Conservation (phyloP, 1,139 yeast genomes). For the Yamadazyma triangularis region DNA sequence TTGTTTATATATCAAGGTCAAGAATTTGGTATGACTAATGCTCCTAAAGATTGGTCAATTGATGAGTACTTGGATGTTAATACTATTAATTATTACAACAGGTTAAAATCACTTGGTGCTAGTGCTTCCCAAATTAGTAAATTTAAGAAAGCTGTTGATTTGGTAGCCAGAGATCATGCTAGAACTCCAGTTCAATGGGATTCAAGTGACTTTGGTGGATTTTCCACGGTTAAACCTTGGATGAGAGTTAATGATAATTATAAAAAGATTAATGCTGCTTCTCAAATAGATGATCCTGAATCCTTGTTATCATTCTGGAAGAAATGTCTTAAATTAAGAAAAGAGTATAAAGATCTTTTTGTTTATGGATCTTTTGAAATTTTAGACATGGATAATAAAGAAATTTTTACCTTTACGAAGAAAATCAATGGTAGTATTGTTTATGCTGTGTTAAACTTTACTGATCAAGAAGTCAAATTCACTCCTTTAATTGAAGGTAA, state of each 20-base stretch:
- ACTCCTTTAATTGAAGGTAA: constrained; percentile 24
- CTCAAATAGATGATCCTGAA: constrained; percentile 42
- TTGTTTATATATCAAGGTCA: constrained; percentile 59
- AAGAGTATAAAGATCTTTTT: constrained; percentile 36
- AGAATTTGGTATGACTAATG: constrained; percentile 54
- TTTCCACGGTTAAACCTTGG: constrained; percentile 52
- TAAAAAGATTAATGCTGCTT: constrained; percentile 43
- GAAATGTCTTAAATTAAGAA: constrained; percentile 40
- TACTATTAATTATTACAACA: constrained; percentile 38
- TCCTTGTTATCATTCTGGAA: constrained; percentile 48
- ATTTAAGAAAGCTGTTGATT: constrained; percentile 26
- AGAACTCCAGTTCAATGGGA: constrained; percentile 64
- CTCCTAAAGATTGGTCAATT: constrained; percentile 41
- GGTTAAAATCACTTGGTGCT: constrained; percentile 28
- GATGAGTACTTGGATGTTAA: constrained; percentile 50
- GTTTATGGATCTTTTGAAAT: constrained; percentile 44
- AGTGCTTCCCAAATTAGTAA: constrained; percentile 24
- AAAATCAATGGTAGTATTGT: constrained; percentile 15
- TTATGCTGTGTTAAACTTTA: constrained; percentile 45
- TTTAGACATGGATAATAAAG: constrained; percentile 20
- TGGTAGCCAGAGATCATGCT: constrained; percentile 52
- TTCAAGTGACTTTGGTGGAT: constrained; percentile 43
- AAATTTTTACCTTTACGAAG: constrained; percentile 10
- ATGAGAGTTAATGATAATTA: constrained; percentile 50
- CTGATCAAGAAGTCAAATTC: constrained; percentile 26